Percentiles rank a stretch among this genome's conserved stretches.
Evolutionary conservation across 208 protist species (phyloP).

Genomic region (Perkinsela sp.): DNA sequence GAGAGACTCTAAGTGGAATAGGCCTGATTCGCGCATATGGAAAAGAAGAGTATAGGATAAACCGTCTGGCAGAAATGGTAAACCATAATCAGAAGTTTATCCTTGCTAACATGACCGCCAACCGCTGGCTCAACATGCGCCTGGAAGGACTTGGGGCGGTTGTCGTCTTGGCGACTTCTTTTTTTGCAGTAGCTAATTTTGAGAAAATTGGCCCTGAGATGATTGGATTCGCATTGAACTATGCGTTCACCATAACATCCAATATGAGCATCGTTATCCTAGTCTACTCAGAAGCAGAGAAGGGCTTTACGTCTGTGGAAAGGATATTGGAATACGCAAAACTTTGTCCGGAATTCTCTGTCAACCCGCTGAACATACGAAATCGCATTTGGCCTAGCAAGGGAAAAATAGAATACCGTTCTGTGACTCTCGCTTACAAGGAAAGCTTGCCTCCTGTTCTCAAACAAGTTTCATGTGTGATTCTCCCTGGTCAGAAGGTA

Average conservation of each 20-base stretch:
- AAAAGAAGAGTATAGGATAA: slow-evolving; percentile 9
- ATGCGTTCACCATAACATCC: neutral
- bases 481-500: slow-evolving; percentile 21
- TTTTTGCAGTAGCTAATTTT: slow-evolving; percentile 8
- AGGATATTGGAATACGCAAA: neutral
- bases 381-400: neutral
- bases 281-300: neutral
- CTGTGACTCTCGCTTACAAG: slow-evolving; percentile 5
- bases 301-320: neutral
- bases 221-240: neutral
- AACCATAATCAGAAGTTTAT: slow-evolving; percentile 17
- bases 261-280: neutral
- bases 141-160: slow-evolving; percentile 49
- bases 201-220: neutral
- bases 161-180: slow-evolving; percentile 15
- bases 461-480: slow-evolving; percentile 6
- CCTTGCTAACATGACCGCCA: slow-evolving; percentile 10
- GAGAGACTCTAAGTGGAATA: slow-evolving; percentile 52
- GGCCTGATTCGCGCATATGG: slow-evolving; percentile 38
- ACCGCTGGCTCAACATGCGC: slow-evolving; percentile 54
- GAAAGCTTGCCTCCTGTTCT: slow-evolving; percentile 5
- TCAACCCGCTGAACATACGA: neutral
- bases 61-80: slow-evolving; percentile 16
- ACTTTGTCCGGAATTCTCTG: neutral
- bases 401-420: slow-evolving; percentile 4